Base-by-base conservation (phyloP, 805 yeast genomes). In the Wickerhamiella azymoides region DNA sequence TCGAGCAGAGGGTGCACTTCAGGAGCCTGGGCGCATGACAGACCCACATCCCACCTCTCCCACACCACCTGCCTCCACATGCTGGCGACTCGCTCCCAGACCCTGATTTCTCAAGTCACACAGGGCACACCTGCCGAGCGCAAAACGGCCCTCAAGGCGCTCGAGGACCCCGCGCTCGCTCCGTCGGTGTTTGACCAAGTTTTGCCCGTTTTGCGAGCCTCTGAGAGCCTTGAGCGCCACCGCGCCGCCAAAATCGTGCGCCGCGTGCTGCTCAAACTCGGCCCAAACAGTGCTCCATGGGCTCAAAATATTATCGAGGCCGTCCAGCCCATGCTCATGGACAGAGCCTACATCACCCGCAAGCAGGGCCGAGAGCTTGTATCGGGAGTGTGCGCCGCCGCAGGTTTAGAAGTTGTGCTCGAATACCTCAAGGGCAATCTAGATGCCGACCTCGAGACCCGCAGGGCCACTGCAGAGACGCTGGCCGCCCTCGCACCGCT, bases 161-260 rank as follows among this genome's bases (percentile, higher is more conserved):
- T 88, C 19, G 73, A 81, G 1, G 84, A 77, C 40, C 71, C 71
- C 49, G 79, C 92, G 0, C 74, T 78, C 54, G 80, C 95, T 0
- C 71, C 74, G 40, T 57, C 76, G 0, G 60, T 88, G 13, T 79
- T 88, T 54, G 73, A 76, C 47, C 78, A 76, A 49, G 68, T 84
- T n/a, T 64, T 88, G 13, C 94, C 96, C 0, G 62, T 89, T 21
- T 62, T 88, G 37, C 64, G 80, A 57, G 95, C 84, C 50, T 76
- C 76, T 24, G 89, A 79, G 52, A 92, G 83, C 40, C 82, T 77
- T 52, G 96, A 89, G 60, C 71, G 94, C 14, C 93, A 84, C 63
- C 60, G 85, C 10, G 65, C 89, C 47, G 81, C 85, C 11, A 88
- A 86, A 59, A 73, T 84, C 8, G 64, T 83, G 11, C 84, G 79